Base-by-base conservation (phyloP, 805 yeast genomes). In the Maudiozyma serrabonitensis region DNA sequence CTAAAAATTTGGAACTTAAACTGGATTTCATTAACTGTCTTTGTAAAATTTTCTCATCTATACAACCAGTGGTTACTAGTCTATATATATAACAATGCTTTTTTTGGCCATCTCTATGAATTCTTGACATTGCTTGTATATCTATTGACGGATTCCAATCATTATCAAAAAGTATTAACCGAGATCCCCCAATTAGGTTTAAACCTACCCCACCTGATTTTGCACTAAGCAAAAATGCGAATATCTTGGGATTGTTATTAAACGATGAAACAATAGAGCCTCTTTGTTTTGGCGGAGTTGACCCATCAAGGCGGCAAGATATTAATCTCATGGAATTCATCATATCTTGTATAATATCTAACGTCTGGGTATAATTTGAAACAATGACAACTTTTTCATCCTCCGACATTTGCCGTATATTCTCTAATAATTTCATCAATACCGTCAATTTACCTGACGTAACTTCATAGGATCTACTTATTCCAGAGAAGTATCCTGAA, bases 71-170 rank as follows among this genome's bases (percentile, higher is more conserved):
- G 0, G 95, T 84, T 41, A 93, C 68, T 18, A 93, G 66, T 55
- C 99, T 74, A 61, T 93, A 93, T 31, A 91, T 81, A 61, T 71
- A 83, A 11, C 89, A 93, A 0, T 87, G 87, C 44, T 69, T 75
- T 45, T 68, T 77, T 63, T 93, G 99, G 0, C 99, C 99, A 64
- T 91, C 97, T 58, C 99, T 73, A 61, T 91, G 96, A 6, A 93
- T 82, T 54, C 99, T 71, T 1, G 97, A 95, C 95, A 91, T 87
- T 0, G 97, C 95, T 64, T 93, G 99, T 34, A 85, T 64, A 61
- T 93, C 99, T 12, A 83, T 75, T 0, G 96, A 80, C 0, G 99
- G 99, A 55, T 93, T 93, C 99, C 99, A 93, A 61, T 93, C 98
- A 54, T 93, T 87, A 62, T 93, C 99, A 60, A 87, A 84, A 21